Evolutionary conservation across 164 flowering plant genomes (phyloP).

Genomic region (Protea cynaroides): DNA sequence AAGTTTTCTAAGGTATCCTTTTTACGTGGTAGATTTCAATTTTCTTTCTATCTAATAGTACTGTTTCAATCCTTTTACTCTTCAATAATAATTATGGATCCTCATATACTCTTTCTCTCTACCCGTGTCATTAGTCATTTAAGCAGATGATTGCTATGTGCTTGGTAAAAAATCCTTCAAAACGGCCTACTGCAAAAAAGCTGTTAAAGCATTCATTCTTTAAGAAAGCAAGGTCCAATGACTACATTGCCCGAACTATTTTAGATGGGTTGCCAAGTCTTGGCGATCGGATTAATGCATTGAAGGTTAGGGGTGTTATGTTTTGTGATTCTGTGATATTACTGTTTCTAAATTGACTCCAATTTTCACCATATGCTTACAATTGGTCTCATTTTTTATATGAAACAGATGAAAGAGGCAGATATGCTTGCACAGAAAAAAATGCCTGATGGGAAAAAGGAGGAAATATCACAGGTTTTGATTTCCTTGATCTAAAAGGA

Average conservation of each 20-base stretch:
- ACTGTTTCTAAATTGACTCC: neutral
- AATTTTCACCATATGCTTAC: constrained; percentile 3
- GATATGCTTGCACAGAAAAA: constrained; percentile 92
- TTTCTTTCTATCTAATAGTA: neutral
- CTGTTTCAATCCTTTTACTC: neutral
- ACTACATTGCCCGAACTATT: constrained; percentile 64
- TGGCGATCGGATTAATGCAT: constrained; percentile 69
- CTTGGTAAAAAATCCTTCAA: constrained; percentile 89
- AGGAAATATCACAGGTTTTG: constrained; percentile 88
- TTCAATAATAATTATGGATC: neutral
- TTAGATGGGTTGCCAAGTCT: constrained; percentile 85
- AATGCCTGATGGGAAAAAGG: constrained; percentile 84
- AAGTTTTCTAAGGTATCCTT: constrained; percentile 80
- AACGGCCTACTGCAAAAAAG: constrained; percentile 85
- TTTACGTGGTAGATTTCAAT: neutral
- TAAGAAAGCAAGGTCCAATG: constrained; percentile 85
- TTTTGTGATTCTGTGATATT: neutral
- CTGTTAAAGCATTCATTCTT: constrained; percentile 82
- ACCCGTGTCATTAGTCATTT: constrained; percentile 56
- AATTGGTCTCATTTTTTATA: constrained; percentile 3
- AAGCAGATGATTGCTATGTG: constrained; percentile 98
- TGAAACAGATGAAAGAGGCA: constrained; percentile 67
- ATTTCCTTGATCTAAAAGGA: neutral
- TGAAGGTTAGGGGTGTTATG: constrained; percentile 51
- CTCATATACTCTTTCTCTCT: constrained; percentile 1